Base-by-base conservation (phyloP, 805 yeast species). In the Lipomyces oligophaga region DNA sequence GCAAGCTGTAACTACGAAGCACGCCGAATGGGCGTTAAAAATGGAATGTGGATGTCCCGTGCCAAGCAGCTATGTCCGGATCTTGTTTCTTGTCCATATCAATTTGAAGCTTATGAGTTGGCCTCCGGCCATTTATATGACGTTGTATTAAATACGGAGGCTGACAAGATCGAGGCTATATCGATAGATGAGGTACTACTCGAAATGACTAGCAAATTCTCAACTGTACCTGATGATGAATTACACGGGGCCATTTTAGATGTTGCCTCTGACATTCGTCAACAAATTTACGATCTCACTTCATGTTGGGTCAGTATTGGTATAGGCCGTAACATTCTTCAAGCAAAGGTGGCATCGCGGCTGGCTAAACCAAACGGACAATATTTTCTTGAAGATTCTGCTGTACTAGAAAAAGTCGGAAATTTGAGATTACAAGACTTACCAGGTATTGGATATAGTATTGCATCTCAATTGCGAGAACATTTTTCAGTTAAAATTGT, bases 1-100 rank as follows among this genome's bases (percentile, higher is more conserved):
- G 93, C 97, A 0, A 84, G 95, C 48, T 88, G 97, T 61, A 93
- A 90, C 63, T 93, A 93, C 62, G 80, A 74, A 5, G 96, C 97
- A 0, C 71, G 97, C 20, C 59, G 68, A 5, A 68, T 53, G 46
- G 97, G 97, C 0, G 80, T 90, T 3, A 68, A 62, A 26, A 89
- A 90, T 63, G 97, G 97, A 0, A 85, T 83, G 90, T 90, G 96
- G 55, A 75, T 86, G 3, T 67, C 78, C 0, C 54, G 68, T 1
- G 97, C 97, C 0, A 69, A 65, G 50, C 62, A 64, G 25, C 45
- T 76, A 28, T 85, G 96, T 58, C 93, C 90, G 0, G 66, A 77
- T 2, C 61, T 89, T 24, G 66, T 77, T 0, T 70, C 77, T 19
- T 59, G 90, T 13, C 81, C 78, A 3, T 89, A 88, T 62, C 83